A percentile compares a stretch with the other conserved stretches of the same genome.
These are phyloP conservation scores for Lactarius akahatsu DNA, from an alignment of 768 basidiomycete species.

Conservation along the genomic window DNA sequence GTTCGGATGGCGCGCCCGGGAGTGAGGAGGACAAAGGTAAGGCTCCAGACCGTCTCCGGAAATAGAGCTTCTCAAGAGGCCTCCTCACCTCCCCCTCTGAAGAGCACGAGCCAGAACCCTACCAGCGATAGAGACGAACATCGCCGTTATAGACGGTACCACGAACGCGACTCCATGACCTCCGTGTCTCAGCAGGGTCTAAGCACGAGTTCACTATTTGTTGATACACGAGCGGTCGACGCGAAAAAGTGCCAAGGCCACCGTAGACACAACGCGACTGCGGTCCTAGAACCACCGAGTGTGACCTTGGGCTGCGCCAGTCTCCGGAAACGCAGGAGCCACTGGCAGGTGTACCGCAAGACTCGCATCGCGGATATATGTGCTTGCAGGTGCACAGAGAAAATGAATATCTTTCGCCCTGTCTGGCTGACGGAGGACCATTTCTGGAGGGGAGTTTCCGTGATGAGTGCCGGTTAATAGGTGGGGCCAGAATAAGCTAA, in stretches of 20 bases:
- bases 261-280: no score
- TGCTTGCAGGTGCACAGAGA: constrained; percentile 72
- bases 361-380: constrained; percentile 77
- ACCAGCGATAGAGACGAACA: constrained; percentile 30
- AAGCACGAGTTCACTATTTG: not conserved
- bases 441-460: constrained; percentile 62
- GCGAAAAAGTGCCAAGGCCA: not conserved
- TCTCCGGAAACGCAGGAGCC: constrained; percentile 65
- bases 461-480: constrained; percentile 80
- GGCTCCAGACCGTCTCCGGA: constrained; percentile 33
- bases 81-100: constrained; percentile 40
- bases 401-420: constrained; percentile 80
- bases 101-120: constrained; percentile 39
- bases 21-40: constrained; percentile 32
- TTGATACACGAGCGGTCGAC: not conserved
- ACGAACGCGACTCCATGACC: constrained; percentile 6
- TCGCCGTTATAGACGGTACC: no score
- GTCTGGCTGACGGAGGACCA: constrained; percentile 68
- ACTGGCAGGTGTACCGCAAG: constrained; percentile 66
- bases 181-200: not conserved
- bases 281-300: constrained; percentile 49
- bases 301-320: constrained; percentile 94
- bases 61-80: constrained; percentile 36
- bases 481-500: constrained; percentile 83
- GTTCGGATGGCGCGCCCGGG: constrained; percentile 32